Evolutionary conservation across 108 stramenopile species (phyloP).

Genomic region (Phaeodactylum tricornutum): DNA sequence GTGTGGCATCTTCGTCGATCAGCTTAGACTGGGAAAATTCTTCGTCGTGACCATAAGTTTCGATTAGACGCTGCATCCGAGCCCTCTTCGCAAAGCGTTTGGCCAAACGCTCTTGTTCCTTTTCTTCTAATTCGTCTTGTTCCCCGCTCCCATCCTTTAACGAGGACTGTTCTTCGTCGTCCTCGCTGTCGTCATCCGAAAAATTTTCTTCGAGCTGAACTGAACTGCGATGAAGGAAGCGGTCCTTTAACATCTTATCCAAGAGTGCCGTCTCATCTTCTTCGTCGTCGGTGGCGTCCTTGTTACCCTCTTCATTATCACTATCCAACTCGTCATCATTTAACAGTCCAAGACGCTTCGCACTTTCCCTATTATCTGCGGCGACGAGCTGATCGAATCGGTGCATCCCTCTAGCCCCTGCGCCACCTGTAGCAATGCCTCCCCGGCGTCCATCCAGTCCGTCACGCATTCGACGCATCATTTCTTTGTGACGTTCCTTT

Average conservation of each 20-base stretch:
- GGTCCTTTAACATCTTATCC: constrained; percentile 77
- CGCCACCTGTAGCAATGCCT: constrained; percentile 64
- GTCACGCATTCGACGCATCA: constrained; percentile 78
- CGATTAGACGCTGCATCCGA: constrained; percentile 74
- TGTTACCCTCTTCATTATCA: constrained; percentile 50
- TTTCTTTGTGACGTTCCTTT: constrained; percentile 83
- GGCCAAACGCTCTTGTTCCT: constrained; percentile 70
- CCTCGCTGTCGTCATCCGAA: constrained; percentile 60
- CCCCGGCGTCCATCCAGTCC: constrained; percentile 83
- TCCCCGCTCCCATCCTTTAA: constrained; percentile 16
- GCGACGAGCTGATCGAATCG: constrained; percentile 81
- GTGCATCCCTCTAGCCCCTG: constrained; percentile 63
- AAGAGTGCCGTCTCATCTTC: constrained; percentile 70
- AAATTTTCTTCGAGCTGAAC: constrained; percentile 61
- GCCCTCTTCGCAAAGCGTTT: constrained; percentile 77
- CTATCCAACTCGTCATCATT: constrained; percentile 85
- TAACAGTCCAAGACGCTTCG: constrained; percentile 69
- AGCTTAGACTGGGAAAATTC: constrained; percentile 78
- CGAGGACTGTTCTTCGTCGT: constrained; percentile 32
- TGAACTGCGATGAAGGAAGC: constrained; percentile 56
- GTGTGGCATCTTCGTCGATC: constrained; percentile 68
- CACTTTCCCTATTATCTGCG: constrained; percentile 79
- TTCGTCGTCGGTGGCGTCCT: constrained; percentile 51
- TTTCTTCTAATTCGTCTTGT: constrained; percentile 56
- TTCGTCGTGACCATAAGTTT: constrained; percentile 79